Percentiles rank a stretch among this genome's conserved stretches.
Evolutionary conservation across 2,329 filamentous ascomycete genomes (phyloP).

Genomic region (Cladosporium sp.): DNA sequence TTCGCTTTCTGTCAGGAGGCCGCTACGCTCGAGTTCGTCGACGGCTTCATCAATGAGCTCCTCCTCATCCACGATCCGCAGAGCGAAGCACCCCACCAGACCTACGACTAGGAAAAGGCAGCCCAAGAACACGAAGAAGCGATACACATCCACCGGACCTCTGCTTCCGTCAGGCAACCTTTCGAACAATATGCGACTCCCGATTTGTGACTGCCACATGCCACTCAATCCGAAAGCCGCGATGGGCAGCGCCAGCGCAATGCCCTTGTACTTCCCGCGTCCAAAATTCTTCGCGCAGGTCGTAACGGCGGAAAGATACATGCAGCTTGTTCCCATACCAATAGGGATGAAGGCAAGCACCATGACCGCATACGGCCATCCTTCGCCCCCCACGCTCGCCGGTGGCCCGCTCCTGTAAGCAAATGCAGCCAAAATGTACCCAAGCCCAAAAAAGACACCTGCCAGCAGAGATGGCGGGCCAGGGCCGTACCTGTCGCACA

Average conservation of each 20-base stretch:
- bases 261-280: slow-evolving; percentile 74
- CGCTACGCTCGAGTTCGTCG: slow-evolving; percentile 84
- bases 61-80: slow-evolving; percentile 76
- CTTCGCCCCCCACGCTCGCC: slow-evolving; percentile 44
- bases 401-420: slow-evolving; percentile 61
- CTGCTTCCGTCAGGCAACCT: slow-evolving; percentile 53
- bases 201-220: slow-evolving; percentile 92
- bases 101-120: slow-evolving; percentile 65
- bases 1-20: slow-evolving; percentile 67
- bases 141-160: slow-evolving; percentile 66
- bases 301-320: slow-evolving; percentile 88
- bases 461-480: slow-evolving; percentile 68
- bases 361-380: slow-evolving; percentile 77
- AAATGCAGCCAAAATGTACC: slow-evolving; percentile 77
- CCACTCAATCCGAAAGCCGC: slow-evolving; percentile 88
- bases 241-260: slow-evolving; percentile 86
- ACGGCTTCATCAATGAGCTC: slow-evolving; percentile 85
- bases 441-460: slow-evolving; percentile 66
- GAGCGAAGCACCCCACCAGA: slow-evolving; percentile 62
- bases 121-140: slow-evolving; percentile 81
- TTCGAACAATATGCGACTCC: slow-evolving; percentile 70
- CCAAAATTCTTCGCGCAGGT: slow-evolving; percentile 98
- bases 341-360: slow-evolving; percentile 75
- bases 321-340: slow-evolving; percentile 74
- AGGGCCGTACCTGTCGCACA: slow-evolving; percentile 84